Conservation (phyloP, 2,329 filamentous ascomycete genomes). For the Aureobasidium sp. region DNA sequence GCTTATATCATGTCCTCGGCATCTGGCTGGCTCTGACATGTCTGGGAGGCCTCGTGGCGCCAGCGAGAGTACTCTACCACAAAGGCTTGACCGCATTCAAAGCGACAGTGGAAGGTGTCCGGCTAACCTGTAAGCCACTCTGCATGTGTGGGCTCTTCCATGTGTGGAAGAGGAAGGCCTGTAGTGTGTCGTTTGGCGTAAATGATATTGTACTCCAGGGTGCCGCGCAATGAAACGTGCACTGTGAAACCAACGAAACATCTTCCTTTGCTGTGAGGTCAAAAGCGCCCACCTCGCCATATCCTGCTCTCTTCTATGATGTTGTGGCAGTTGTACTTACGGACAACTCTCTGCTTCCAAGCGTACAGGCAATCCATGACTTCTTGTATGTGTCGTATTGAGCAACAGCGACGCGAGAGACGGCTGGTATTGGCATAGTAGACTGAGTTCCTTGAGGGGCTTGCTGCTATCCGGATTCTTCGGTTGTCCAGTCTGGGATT, state of each 20-base stretch:
- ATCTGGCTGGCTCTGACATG: background rate
- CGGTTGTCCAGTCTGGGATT: too few species aligned
- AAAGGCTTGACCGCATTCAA: background rate
- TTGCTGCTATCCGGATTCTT: too few species aligned
- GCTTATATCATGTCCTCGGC: background rate
- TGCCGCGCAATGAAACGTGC: background rate
- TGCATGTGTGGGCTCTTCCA: background rate
- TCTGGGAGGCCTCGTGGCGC: background rate
- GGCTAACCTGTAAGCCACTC: background rate
- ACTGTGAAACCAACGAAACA: background rate
- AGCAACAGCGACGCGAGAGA: too few species aligned
- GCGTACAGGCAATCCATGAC: too few species aligned
- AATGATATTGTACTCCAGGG: background rate
- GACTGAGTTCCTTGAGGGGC: too few species aligned
- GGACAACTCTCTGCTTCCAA: too few species aligned
- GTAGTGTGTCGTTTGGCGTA: background rate
- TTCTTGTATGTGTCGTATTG: too few species aligned
- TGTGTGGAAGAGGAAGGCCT: background rate
- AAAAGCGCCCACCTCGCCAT: background rate
- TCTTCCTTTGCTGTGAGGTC: background rate
- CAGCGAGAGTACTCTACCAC: background rate
- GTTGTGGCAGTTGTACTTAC: too few species aligned
- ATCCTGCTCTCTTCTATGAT: too few species aligned
- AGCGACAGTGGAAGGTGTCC: background rate
- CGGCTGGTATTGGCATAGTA: too few species aligned